Base-by-base conservation (phyloP, 441 rosid species). In the Iberis amara region DNA sequence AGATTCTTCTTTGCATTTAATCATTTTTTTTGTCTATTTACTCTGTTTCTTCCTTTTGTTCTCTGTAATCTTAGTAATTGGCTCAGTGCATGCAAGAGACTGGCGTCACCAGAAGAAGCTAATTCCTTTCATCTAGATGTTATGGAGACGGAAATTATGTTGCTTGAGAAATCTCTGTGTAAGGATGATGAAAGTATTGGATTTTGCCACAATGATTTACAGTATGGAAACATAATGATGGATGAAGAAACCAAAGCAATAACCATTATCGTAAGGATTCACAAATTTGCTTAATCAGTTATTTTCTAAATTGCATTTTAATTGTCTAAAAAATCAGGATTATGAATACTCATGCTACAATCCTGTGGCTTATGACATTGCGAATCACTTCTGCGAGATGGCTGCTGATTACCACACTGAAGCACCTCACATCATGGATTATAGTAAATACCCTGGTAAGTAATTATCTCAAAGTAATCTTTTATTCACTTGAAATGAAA, bases 301-400 rank as follows among this genome's bases (percentile, higher is more conserved):
- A 39, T 30, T 46, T 11, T 6, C 27, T 43, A 15, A 50, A 49
- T 63, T 12, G 1, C 13, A 3, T 35, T 35, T 30, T 14, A 14
- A 2, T 39, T 9, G 9, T 52, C 39, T 9, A 14, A 8, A 2
- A 45, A 28, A 44, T 10, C 12, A 92, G 95, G 96, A 92, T 63
- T 89, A 92, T 38, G 96, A 89, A 68, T 92, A 92, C 64, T 74
- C 98, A 43, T 79, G 90, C 55, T 89, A 86, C 74, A 92, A 92
- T 57, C 85, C 94, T 44, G 66, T 82, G 50, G 86, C 96, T 57
- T 92, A 69, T 60, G 97, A 92, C 61, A 75, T 92, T 48, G 98
- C 97, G 65, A 92, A 92, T 65, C 98, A 89, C 70, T 92, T 86
- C 54, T 92, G 97, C 35, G 96, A 92, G 78, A 92, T 92, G 98